phyloP scores from a whole-genome alignment of 371 early-diverging fungal genomes.

The Sporodiniella umbellata region DNA sequence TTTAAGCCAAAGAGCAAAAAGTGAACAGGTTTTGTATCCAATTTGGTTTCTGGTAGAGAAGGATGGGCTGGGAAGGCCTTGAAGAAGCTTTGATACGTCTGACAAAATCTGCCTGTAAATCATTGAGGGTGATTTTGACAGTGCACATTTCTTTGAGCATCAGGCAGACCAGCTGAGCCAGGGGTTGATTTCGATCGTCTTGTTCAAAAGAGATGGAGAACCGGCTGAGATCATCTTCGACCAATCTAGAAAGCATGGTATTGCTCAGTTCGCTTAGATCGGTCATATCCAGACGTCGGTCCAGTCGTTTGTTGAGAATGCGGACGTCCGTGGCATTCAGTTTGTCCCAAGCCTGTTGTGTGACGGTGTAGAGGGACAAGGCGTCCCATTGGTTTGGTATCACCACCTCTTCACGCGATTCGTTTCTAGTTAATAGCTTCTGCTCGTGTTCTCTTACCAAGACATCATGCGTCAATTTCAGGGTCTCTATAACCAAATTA shows the following conservation, averaged over 20 bases:
- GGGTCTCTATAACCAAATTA: conserved; percentile 12
- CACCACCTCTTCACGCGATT: neutral
- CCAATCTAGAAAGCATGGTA: conserved; percentile 62
- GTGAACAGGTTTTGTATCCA: neutral
- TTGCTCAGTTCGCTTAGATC: conserved; percentile 71
- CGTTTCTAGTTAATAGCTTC: neutral
- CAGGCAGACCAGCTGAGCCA: conserved; percentile 53
- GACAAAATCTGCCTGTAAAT: conserved; percentile 62
- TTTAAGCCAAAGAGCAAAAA: neutral
- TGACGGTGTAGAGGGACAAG: conserved; percentile 13
- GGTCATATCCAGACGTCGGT: conserved; percentile 63
- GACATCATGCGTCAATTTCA: conserved; percentile 14
- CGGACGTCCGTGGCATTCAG: conserved; percentile 54
- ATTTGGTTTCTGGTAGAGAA: neutral
- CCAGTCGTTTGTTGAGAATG: conserved; percentile 54
- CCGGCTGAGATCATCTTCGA: conserved; percentile 28
- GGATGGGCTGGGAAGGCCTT: neutral
- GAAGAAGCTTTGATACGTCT: conserved; percentile 43
- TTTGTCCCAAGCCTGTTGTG: conserved; percentile 38
- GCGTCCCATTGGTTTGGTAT: neutral
- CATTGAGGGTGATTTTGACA: conserved; percentile 59
- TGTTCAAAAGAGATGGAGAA: neutral
- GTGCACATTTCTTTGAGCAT: conserved; percentile 58
- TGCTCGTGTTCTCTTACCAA: conserved; percentile 14
- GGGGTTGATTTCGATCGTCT: conserved; percentile 41